Percentiles rank a stretch among this genome's conserved stretches.
Evolutionary conservation across 306 rosid species (phyloP).

Genomic region (Fragaria ananassa): DNA sequence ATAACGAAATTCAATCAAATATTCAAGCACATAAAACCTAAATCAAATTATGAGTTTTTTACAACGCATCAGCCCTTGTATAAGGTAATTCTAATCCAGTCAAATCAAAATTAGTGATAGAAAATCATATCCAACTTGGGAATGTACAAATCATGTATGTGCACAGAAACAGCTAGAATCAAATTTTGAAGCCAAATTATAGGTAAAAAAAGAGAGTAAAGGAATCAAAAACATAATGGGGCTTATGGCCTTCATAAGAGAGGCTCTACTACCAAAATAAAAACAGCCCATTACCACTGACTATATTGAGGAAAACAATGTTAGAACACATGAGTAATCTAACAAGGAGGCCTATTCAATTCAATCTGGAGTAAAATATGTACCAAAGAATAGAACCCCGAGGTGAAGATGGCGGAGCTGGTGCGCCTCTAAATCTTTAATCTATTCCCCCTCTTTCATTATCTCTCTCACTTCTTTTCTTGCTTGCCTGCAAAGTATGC

Average conservation of each 20-base stretch:
- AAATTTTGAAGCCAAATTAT: background rate
- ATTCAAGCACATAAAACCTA: no score
- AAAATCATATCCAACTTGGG: no score
- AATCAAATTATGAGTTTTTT: no score
- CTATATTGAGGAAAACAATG: slow-evolving; percentile 64
- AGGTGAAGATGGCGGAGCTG: slow-evolving; percentile 54
- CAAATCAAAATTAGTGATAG: no score
- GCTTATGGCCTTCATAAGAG: slow-evolving; percentile 35
- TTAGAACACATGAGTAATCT: slow-evolving; percentile 58
- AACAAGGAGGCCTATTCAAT: slow-evolving; percentile 34
- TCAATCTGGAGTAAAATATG: slow-evolving; percentile 29
- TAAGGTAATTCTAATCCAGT: no score
- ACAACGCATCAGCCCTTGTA: no score
- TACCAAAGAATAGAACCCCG: slow-evolving; percentile 53
- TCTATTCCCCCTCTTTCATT: background rate
- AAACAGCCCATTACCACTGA: slow-evolving; percentile 37
- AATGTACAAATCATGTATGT: no score
- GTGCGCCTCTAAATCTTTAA: slow-evolving; percentile 22
- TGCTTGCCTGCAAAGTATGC: slow-evolving; percentile 50
- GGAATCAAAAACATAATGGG: slow-evolving; percentile 41
- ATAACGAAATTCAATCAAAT: no score
- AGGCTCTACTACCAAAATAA: slow-evolving; percentile 49
- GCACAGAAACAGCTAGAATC: background rate
- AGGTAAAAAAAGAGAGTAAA: background rate
- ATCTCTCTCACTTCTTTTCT: slow-evolving; percentile 35